These are phyloP conservation scores for Microstegium vimineum DNA, from an alignment of 176 grass and related monocot species.

Conservation along the genomic window DNA sequence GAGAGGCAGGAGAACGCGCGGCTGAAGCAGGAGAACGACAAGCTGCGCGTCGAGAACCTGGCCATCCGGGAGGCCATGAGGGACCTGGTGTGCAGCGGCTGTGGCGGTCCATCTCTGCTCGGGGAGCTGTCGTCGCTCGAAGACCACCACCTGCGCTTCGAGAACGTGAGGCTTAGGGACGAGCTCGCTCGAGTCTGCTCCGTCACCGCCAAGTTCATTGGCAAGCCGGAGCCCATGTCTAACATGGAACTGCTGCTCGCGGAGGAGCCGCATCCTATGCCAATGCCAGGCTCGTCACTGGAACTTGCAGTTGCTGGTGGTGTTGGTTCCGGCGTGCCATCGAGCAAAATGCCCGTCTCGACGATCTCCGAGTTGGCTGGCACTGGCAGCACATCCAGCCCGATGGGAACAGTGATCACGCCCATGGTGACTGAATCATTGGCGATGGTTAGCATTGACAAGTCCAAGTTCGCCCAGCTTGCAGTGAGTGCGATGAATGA, in stretches of 20 bases:
- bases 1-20: conserved; percentile 67
- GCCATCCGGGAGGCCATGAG: conserved; percentile 54
- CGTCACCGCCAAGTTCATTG: conserved; percentile 55
- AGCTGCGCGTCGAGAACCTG: conserved; percentile 69
- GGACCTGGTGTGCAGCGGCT: conserved; percentile 50
- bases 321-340: conserved; percentile 1
- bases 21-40: conserved; percentile 76
- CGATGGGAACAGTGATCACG: conserved; percentile 49
- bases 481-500: conserved; percentile 70
- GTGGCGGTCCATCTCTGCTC: conserved; percentile 40
- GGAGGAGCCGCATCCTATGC: conserved; percentile 4
- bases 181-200: conserved; percentile 71
- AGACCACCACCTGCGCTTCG: conserved; percentile 63
- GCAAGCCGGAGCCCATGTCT: conserved; percentile 57
- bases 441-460: conserved; percentile 21
- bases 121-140: conserved; percentile 53
- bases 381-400: conserved; percentile 26
- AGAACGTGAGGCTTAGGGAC: conserved; percentile 77
- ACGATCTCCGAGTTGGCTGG: conserved; percentile 43
- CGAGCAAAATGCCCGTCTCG: conserved; percentile 22
- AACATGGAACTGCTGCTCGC: not conserved
- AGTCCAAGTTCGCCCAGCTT: conserved; percentile 60
- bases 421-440: not conserved
- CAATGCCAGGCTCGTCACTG: conserved; percentile 37
- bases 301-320: conserved; percentile 46